phyloP scores from a whole-genome alignment of 2,329 filamentous ascomycete species.

The Colletotrichum sp. region DNA sequence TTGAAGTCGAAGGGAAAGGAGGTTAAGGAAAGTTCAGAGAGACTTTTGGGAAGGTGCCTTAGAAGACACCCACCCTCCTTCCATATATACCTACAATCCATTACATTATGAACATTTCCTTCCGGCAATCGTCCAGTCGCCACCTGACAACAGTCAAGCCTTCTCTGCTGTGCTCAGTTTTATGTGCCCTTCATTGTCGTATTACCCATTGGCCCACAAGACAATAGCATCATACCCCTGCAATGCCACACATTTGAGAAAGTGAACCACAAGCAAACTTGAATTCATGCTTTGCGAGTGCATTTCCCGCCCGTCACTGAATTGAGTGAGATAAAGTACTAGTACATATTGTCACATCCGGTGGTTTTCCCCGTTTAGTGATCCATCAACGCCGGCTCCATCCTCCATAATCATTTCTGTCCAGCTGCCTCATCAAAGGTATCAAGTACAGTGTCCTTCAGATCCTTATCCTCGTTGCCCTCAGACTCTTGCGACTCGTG shows the following conservation, averaged over 20 bases:
- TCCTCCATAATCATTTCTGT: slow-evolving; percentile 29
- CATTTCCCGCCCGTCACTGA: neutral
- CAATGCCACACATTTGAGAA: neutral
- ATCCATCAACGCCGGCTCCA: slow-evolving; percentile 11
- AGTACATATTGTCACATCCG: slow-evolving; percentile 21
- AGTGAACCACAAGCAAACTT: neutral
- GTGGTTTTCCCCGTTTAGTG: neutral
- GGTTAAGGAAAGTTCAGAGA: neutral
- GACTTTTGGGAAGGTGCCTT: neutral
- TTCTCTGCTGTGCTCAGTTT: neutral
- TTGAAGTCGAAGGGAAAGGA: neutral
- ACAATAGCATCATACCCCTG: neutral
- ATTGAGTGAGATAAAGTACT: slow-evolving; percentile 16
- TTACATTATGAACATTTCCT: neutral
- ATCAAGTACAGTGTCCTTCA: slow-evolving; percentile 46
- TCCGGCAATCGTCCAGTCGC: neutral
- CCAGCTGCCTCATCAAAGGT: slow-evolving; percentile 41
- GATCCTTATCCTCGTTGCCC: slow-evolving; percentile 21
- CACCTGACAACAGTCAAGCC: neutral
- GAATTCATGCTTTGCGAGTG: neutral
- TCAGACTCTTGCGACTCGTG: slow-evolving; percentile 23
- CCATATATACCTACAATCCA: neutral
- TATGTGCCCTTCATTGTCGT: neutral
- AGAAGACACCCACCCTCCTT: neutral
- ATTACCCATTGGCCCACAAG: neutral